Evolutionary conservation across 169 alveolate species (phyloP).

Genomic region (Plasmodium relictum): DNA sequence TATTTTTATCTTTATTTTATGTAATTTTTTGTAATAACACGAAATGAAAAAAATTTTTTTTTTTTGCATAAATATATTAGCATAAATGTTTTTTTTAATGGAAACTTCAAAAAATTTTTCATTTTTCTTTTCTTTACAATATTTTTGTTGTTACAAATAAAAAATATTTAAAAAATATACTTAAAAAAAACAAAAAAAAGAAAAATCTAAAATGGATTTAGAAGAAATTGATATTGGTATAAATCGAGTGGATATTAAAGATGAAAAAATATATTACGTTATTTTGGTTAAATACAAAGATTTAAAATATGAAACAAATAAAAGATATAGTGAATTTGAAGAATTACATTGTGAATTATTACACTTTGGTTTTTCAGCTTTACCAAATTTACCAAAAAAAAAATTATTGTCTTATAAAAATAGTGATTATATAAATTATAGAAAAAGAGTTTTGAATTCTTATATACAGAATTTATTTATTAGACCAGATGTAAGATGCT

Average conservation of each 20-base stretch:
- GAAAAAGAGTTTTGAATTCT: constrained; percentile 42
- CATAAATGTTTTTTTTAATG: too few relatives aligned
- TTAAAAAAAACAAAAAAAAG: not conserved
- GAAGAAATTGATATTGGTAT: constrained; percentile 54
- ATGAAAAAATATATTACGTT: constrained; percentile 53
- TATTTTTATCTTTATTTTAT: too few relatives aligned
- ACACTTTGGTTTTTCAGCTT: constrained; percentile 67
- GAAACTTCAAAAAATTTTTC: too few relatives aligned
- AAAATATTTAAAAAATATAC: too few relatives aligned
- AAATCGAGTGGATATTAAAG: constrained; percentile 52
- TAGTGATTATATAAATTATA: constrained; percentile 50
- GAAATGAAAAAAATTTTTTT: too few relatives aligned
- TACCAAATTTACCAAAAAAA: constrained; percentile 69
- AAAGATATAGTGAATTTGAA: constrained; percentile 70
- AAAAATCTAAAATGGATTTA: constrained; percentile 20
- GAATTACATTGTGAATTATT: constrained; percentile 68
- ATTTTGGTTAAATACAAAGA: constrained; percentile 63
- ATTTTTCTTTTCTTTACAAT: too few relatives aligned
- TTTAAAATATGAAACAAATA: constrained; percentile 45
- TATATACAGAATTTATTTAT: constrained; percentile 61
- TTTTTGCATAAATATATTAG: too few relatives aligned
- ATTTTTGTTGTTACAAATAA: too few relatives aligned
- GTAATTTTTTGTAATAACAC: too few relatives aligned
- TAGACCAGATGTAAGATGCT: constrained; percentile 70
- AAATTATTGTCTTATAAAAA: constrained; percentile 68